These are phyloP conservation scores for Urochloa ruziziensis DNA, from an alignment of 176 grass and related monocot genomes.

Conservation along the genomic window DNA sequence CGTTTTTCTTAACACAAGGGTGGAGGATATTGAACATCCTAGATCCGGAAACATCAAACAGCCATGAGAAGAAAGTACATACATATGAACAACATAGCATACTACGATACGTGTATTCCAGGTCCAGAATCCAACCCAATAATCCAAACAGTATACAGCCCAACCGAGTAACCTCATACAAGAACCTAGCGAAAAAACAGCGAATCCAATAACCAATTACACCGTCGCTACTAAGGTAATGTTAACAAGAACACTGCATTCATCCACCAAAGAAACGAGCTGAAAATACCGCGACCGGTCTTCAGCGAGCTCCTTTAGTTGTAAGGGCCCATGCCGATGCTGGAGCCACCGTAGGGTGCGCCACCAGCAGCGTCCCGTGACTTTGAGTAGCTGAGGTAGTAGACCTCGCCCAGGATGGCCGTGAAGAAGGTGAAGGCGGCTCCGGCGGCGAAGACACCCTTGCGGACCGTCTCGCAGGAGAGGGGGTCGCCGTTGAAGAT, in stretches of 20 bases:
- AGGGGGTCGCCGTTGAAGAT: conserved; percentile 27
- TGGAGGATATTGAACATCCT: background rate
- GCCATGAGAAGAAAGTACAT: background rate
- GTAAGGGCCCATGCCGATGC: conserved; percentile 73
- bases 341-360: conserved; percentile 43
- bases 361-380: conserved; percentile 47
- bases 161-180: conserved; percentile 29
- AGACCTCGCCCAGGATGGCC: conserved; percentile 77
- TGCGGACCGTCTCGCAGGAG: conserved; percentile 84
- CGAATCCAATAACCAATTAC: conserved; percentile 48
- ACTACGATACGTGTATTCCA: conserved; percentile 15
- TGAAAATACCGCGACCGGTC: background rate
- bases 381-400: conserved; percentile 70
- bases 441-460: conserved; percentile 81
- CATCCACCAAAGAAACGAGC: conserved; percentile 19
- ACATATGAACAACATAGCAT: conserved; percentile 19
- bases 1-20: background rate
- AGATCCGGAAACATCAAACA: background rate
- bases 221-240: conserved; percentile 39
- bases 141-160: conserved; percentile 38
- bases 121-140: conserved; percentile 31
- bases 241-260: conserved; percentile 37
- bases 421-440: conserved; percentile 90
- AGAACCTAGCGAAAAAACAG: conserved; percentile 25
- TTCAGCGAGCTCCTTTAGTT: conserved; percentile 46